phyloP scores from a whole-genome alignment of 2,329 filamentous ascomycete genomes.

The Ophiostoma piceae region DNA sequence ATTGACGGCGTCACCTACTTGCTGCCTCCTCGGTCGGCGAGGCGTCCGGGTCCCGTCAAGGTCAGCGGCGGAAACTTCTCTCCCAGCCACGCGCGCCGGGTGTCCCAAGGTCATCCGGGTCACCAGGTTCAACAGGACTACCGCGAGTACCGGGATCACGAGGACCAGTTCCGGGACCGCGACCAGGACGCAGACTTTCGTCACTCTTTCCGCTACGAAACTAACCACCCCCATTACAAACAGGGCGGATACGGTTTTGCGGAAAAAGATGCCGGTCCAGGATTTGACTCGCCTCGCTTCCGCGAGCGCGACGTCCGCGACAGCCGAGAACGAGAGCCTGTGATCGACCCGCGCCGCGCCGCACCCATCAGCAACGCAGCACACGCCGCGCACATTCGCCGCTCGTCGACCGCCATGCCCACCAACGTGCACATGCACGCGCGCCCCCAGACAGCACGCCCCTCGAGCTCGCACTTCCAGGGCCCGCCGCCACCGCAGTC shows the following conservation, averaged over 20 bases:
- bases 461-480: conserved; percentile 40
- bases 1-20: conserved; percentile 50
- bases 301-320: conserved; percentile 32
- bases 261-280: conserved; percentile 35
- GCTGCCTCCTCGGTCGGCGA: conserved; percentile 48
- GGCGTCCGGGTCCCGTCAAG: conserved; percentile 28
- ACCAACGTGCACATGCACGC: conserved; percentile 37
- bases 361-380: conserved; percentile 27
- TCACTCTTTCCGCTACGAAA: conserved; percentile 45
- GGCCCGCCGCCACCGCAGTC: conserved; percentile 32
- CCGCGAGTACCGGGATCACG: conserved; percentile 2
- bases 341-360: conserved; percentile 34
- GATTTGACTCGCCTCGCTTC: conserved; percentile 41
- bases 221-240: conserved; percentile 51
- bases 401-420: conserved; percentile 26
- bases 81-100: conserved; percentile 17
- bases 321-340: conserved; percentile 5
- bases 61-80: conserved; percentile 22
- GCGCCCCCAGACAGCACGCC: conserved; percentile 49
- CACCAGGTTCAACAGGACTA: conserved; percentile 6
- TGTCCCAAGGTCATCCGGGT: conserved; percentile 9
- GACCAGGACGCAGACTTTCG: background rate
- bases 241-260: conserved; percentile 42
- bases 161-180: background rate
- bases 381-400: conserved; percentile 32